Evolutionary conservation across 441 rosid species (phyloP), one percentile per base, ranked within the genome.

Genomic region (Aleurites moluccanus): DNA sequence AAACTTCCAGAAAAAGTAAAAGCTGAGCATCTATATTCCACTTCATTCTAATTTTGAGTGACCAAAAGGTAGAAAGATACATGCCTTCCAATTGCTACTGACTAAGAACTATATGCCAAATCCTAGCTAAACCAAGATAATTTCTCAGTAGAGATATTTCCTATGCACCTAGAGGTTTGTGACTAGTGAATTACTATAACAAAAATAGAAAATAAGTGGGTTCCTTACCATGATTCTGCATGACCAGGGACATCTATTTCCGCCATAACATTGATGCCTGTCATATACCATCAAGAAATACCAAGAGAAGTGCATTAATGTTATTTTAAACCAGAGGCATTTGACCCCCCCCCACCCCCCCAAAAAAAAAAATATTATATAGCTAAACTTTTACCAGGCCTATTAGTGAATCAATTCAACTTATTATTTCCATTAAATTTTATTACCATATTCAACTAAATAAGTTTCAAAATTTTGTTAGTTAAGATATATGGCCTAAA

Each of bases 191-290:
- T 25, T 21, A 47, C 14, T 11, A 47, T 40, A 72, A 47, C 40
- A 57, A 52, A 23, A 59, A 56, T 35, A 13, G 56, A 40, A 49
- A 42, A 65, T 30, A 74, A 67, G 42, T 67, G 75, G 7, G 56
- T 61, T 38, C 38, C 66, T 73, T 89, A 93, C 99, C 98, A 96
- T 78, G 99, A 92, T 86, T 93, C 98, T 10, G 94, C 97, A 86
- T 96, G 99, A 77, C 99, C 99, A 70, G 99, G 99, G 64, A 93
- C 91, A 81, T 96, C 99, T 74, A 89, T 78, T 85, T 96, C 97
- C 45, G 98, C 91, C 98, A 93, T 92, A 64, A 96, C 86, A 76
- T 93, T 87, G 79, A 96, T 92, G 75, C 99, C 99, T 96, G 90
- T 80, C 82, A 78, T 30, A 73, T 80, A 78, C 21, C 53, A 73